Evolutionary conservation across 768 basidiomycete species (phyloP).

Genomic region (Suillus lakei): DNA sequence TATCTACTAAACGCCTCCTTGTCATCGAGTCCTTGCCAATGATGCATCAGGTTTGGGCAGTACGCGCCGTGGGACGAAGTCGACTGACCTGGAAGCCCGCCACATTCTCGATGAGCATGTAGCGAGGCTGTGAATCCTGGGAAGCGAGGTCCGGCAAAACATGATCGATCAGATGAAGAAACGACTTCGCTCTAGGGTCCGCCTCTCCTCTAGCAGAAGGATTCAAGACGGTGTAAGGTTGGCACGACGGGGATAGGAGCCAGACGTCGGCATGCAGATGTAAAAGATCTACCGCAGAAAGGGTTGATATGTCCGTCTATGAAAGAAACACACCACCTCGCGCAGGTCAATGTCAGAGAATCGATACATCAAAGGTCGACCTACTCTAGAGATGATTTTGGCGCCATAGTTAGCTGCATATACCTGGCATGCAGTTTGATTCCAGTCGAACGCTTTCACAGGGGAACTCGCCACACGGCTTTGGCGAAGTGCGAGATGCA

Average conservation of each 20-base stretch:
- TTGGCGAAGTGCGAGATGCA: conserved; percentile 67
- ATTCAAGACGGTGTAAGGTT: conserved; percentile 83
- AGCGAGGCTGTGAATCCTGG: conserved; percentile 52
- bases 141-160: conserved; percentile 64
- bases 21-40: conserved; percentile 63
- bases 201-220: conserved; percentile 68
- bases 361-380: conserved; percentile 9
- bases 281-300: conserved; percentile 54
- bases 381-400: conserved; percentile 55
- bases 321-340: background rate
- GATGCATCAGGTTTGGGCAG: conserved; percentile 13
- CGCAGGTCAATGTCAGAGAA: background rate
- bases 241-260: conserved; percentile 84
- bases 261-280: conserved; percentile 62
- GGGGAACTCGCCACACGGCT: conserved; percentile 52
- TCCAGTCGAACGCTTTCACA: conserved; percentile 83
- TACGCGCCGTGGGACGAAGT: conserved; percentile 10
- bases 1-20: conserved; percentile 55
- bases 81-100: conserved; percentile 77
- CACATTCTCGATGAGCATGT: conserved; percentile 79
- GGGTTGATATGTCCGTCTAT: conserved; percentile 63
- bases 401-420: conserved; percentile 65
- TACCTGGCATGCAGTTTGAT: conserved; percentile 72
- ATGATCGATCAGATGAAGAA: conserved; percentile 67
- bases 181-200: conserved; percentile 79